Percentiles rank a stretch among this genome's conserved stretches.
These are phyloP conservation scores for Pseudevernia furfuracea DNA, from an alignment of 495 filamentous ascomycete genomes.

Conservation along the genomic window DNA sequence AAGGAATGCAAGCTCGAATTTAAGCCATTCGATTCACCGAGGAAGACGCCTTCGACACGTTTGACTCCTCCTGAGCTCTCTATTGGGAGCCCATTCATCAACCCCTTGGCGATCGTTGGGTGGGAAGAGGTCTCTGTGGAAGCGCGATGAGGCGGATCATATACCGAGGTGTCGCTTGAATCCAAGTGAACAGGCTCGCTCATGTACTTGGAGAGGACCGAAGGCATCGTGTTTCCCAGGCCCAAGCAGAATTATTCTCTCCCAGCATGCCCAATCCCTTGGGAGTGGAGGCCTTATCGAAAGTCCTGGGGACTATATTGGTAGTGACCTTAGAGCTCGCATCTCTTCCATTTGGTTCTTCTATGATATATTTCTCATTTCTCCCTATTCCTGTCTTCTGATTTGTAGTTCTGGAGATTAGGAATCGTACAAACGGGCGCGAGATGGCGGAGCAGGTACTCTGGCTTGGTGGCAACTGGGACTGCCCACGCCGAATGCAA, in stretches of 20 bases:
- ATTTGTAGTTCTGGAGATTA: slow-evolving; percentile 8
- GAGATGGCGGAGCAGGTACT: not conserved
- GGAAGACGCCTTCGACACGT: slow-evolving; percentile 20
- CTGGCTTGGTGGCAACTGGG: not conserved
- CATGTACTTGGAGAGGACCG: slow-evolving; percentile 47
- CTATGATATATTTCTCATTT: not conserved
- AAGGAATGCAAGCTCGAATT: slow-evolving; percentile 33
- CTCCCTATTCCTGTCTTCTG: not conserved
- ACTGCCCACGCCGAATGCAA: not conserved
- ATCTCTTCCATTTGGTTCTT: not conserved
- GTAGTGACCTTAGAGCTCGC: not conserved
- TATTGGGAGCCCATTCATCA: slow-evolving; percentile 10
- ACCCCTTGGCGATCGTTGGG: slow-evolving; percentile 12
- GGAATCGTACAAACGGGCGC: slow-evolving; percentile 3
- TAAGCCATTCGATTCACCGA: slow-evolving; percentile 18
- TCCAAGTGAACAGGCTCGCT: slow-evolving; percentile 33
- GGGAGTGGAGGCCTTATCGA: not conserved
- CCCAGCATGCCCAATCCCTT: slow-evolving; percentile 10
- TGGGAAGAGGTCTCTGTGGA: slow-evolving; percentile 19
- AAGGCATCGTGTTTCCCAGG: slow-evolving; percentile 43
- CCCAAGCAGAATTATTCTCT: not conserved
- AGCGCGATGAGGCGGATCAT: slow-evolving; percentile 23
- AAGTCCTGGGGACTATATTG: not conserved
- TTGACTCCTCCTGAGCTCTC: slow-evolving; percentile 13
- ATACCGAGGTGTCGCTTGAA: slow-evolving; percentile 24